Conservation (phyloP, 371 early-diverging fungal species). For the Lichtheimia ornata region DNA sequence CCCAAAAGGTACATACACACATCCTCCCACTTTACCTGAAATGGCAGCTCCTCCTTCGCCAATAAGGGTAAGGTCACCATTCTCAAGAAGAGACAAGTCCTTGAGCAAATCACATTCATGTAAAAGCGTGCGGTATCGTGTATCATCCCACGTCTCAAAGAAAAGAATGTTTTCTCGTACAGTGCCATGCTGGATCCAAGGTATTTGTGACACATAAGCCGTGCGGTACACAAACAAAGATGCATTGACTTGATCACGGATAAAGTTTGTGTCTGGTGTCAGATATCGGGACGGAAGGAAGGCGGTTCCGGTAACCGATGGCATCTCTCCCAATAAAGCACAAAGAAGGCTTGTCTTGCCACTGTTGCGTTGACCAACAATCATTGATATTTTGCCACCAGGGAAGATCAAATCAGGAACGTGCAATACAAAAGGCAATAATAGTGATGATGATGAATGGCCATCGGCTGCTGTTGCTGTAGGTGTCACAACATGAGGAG, state of each 20-base stretch:
- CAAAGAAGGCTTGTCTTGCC: conserved; percentile 72
- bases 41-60: conserved; percentile 48
- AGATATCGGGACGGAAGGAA: conserved; percentile 42
- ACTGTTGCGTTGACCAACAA: conserved; percentile 63
- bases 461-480: not conserved
- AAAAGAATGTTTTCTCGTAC: conserved; percentile 86
- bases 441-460: not conserved
- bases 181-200: conserved; percentile 82
- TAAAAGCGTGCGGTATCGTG: conserved; percentile 67
- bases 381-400: conserved; percentile 51
- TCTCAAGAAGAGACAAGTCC: conserved; percentile 75
- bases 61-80: conserved; percentile 86
- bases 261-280: conserved; percentile 12
- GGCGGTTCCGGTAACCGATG: conserved; percentile 38
- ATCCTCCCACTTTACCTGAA: conserved; percentile 45
- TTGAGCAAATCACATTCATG: conserved; percentile 66
- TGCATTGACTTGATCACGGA: conserved; percentile 17
- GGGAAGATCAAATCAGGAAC: conserved; percentile 56
- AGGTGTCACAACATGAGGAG: not conserved
- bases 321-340: conserved; percentile 71
- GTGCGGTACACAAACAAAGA: conserved; percentile 36
- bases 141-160: conserved; percentile 66
- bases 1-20: not conserved
- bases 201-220: conserved; percentile 74
- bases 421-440: conserved; percentile 12